phyloP scores from a whole-genome alignment of 768 basidiomycete genomes.

The Boletellus ananiceps region DNA sequence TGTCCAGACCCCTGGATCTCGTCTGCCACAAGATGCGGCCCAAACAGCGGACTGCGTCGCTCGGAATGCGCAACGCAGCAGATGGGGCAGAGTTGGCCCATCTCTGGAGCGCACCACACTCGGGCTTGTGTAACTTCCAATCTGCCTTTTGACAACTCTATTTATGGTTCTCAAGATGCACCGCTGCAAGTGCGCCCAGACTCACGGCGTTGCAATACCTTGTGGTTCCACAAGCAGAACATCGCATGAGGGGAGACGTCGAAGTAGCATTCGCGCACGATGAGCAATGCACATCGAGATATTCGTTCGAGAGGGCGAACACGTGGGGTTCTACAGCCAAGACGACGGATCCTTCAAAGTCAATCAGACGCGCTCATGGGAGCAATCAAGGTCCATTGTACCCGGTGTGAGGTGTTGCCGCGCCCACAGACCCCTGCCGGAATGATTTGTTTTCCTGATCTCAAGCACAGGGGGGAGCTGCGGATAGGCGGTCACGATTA shows the following conservation, averaged over 20 bases:
- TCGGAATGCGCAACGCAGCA: conserved; percentile 48
- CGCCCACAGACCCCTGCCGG: conserved; percentile 47
- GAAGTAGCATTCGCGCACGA: conserved; percentile 49
- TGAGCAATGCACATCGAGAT: conserved; percentile 64
- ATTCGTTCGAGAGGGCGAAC: conserved; percentile 57
- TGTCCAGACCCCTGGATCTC: conserved; percentile 49
- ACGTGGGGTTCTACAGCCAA: conserved; percentile 57
- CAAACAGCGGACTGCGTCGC: conserved; percentile 75
- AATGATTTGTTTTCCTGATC: conserved; percentile 31
- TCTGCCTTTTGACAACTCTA: conserved; percentile 69
- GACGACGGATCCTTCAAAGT: conserved; percentile 51
- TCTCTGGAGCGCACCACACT: conserved; percentile 65
- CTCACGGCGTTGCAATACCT: conserved; percentile 76
- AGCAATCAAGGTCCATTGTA: conserved; percentile 14
- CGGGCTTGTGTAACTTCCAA: conserved; percentile 71
- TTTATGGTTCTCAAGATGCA: neutral
- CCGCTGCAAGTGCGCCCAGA: neutral
- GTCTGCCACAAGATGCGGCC: conserved; percentile 69
- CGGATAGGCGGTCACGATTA: conserved; percentile 14
- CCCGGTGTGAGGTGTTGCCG: conserved; percentile 35
- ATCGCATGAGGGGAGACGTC: conserved; percentile 51
- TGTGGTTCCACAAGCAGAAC: conserved; percentile 64
- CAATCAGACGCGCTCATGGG: neutral
- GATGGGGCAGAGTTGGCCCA: conserved; percentile 54
- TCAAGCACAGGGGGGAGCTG: conserved; percentile 40